Base-by-base conservation (phyloP, 805 yeast genomes). In the Yamadazyma endophytica region DNA sequence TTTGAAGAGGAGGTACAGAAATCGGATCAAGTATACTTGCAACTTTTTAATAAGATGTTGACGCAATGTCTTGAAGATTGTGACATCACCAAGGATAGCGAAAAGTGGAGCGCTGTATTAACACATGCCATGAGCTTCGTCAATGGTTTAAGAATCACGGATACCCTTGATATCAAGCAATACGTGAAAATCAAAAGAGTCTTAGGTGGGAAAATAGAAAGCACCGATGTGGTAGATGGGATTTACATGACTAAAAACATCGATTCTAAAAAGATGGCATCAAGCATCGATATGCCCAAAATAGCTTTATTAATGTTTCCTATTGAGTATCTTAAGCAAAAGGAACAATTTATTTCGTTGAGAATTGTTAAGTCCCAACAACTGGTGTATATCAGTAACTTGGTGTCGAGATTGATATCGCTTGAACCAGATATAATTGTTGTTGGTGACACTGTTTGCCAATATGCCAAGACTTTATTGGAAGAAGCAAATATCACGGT, bases 311-410 rank as follows among this genome's bases (percentile, higher is more conserved):
- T 92, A 5, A 80, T 88, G 68, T 92, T 92, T 47, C 96, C 97
- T 0, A 61, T 92, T 16, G 97, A 89, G 49, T 92, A 87, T 44
- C 66, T 79, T 36, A 77, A 81, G 38, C 78, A 76, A 24, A 86
- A 82, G 32, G 87, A 82, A 42, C 85, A 79, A 39, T 82, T 87
- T 36, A 77, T 87, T 55, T 83, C 95, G 49, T 62, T 89, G 34
- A 83, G 86, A 36, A 83, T 94, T 1, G 80, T 90, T 1, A 65
- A 86, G 29, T 83, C 90, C 0, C 97, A 92, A 50, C 97, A 90
- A 49, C 65, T 74, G 28, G 96, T 90, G 44, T 90, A 82, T 48
- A 68, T 92, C 27, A 74, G 79, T 33, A 89, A 87, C 47, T 62
- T 90, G 19, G 92, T 88, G 0, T 81, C 82, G 2, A 68, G 97